phyloP scores from a whole-genome alignment of 2,329 filamentous ascomycete species.

The Penicillium sp. region DNA sequence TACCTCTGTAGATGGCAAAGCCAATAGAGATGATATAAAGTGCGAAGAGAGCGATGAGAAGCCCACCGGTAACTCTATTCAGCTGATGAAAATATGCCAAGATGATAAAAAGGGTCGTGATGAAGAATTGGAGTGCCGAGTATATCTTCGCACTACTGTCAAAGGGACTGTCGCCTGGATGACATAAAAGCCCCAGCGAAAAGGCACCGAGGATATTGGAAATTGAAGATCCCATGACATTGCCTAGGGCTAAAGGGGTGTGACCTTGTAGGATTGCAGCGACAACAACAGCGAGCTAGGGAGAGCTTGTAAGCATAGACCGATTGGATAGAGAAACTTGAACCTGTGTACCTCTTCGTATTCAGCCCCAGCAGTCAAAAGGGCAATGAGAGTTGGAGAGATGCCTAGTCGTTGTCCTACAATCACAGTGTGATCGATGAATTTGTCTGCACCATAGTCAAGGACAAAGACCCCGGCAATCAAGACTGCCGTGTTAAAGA shows the following conservation, averaged over 20 bases:
- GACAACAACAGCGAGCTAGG: slow-evolving; percentile 51
- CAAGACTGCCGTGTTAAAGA: slow-evolving; percentile 41
- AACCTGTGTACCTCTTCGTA: slow-evolving; percentile 52
- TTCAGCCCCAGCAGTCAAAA: slow-evolving; percentile 56
- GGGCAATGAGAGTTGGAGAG: slow-evolving; percentile 50
- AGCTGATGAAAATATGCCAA: slow-evolving; percentile 39
- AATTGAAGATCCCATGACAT: slow-evolving; percentile 55
- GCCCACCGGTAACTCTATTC: slow-evolving; percentile 37
- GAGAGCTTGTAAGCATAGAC: background rate
- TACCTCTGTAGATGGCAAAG: slow-evolving; percentile 49
- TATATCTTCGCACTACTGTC: slow-evolving; percentile 54
- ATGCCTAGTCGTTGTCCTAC: slow-evolving; percentile 49
- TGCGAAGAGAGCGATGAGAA: slow-evolving; percentile 46
- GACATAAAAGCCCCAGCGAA: slow-evolving; percentile 52
- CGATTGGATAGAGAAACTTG: background rate
- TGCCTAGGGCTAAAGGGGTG: slow-evolving; percentile 54
- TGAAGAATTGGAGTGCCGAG: slow-evolving; percentile 42
- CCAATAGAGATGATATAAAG: slow-evolving; percentile 48
- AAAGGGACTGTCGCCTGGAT: slow-evolving; percentile 39
- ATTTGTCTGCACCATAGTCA: slow-evolving; percentile 54
- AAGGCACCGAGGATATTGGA: slow-evolving; percentile 59
- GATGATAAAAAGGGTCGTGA: slow-evolving; percentile 44
- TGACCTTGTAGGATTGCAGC: slow-evolving; percentile 49
- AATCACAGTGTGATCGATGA: slow-evolving; percentile 53
- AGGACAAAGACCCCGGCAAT: slow-evolving; percentile 51